A percentile compares a stretch with the other conserved stretches of the same genome.
phyloP scores from a whole-genome alignment of 768 basidiomycete species.

The Macrolepiota fuliginosa region DNA sequence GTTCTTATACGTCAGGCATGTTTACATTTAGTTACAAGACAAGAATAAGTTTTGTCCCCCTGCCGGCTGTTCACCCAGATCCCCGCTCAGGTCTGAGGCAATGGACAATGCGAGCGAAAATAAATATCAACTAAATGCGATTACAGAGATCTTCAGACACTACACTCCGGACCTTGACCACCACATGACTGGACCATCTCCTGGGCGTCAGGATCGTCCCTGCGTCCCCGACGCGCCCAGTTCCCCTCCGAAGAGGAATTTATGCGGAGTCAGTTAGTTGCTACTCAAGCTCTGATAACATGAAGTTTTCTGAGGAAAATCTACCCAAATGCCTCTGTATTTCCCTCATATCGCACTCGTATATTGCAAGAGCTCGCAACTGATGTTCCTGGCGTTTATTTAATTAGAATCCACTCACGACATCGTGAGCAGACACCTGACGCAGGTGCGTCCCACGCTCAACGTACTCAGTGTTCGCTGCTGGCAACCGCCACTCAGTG shows the following conservation, averaged over 20 bases:
- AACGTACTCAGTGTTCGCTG: not conserved
- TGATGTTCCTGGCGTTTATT: not conserved
- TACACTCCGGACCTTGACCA: conserved; percentile 4
- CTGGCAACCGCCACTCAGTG: not conserved
- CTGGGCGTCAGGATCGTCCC: conserved; percentile 1
- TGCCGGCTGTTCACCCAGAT: not conserved
- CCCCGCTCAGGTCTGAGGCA: not conserved
- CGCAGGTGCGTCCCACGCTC: not conserved
- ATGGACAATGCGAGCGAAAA: conserved; percentile 3
- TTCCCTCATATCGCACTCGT: not conserved
- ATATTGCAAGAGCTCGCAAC: not conserved
- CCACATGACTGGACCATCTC: conserved; percentile 1
- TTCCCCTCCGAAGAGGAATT: not conserved
- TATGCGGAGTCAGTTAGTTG: not conserved
- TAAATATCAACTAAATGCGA: not conserved
- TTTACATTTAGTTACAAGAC: conserved; percentile 7
- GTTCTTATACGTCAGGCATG: conserved; percentile 9
- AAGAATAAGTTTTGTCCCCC: conserved; percentile 1
- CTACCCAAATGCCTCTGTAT: not conserved
- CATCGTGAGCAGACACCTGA: not conserved
- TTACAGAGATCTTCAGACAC: not conserved
- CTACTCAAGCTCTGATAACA: not conserved
- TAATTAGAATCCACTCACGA: not conserved
- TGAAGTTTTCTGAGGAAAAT: not conserved
- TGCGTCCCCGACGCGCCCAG: not conserved